These are phyloP conservation scores for Paecilomyces sp. DNA, from an alignment of 2,329 filamentous ascomycete genomes.

Conservation along the genomic window DNA sequence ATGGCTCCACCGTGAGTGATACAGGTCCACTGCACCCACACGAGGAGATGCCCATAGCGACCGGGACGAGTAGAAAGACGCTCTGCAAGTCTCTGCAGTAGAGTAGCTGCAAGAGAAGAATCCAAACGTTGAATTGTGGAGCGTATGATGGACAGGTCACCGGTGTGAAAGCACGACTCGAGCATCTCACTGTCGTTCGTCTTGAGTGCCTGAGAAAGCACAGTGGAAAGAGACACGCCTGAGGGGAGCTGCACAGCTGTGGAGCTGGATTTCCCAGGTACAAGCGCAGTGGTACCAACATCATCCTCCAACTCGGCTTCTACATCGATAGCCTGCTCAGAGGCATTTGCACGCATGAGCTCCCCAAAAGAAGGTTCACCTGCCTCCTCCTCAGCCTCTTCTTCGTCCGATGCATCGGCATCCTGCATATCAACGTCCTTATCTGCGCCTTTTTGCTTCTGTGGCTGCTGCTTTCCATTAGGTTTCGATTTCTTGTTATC, in stretches of 20 bases:
- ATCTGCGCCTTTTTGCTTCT: conserved; percentile 6
- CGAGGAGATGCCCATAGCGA: conserved; percentile 80
- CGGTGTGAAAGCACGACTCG: conserved; percentile 82
- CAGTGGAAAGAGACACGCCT: conserved; percentile 77
- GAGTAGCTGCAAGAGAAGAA: conserved; percentile 68
- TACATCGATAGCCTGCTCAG: conserved; percentile 67
- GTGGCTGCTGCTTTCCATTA: background rate
- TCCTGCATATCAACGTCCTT: conserved; percentile 37
- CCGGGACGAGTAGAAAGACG: conserved; percentile 81
- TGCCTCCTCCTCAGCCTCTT: conserved; percentile 33
- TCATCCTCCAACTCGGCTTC: conserved; percentile 41
- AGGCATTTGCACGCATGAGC: conserved; percentile 61
- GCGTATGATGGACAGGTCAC: conserved; percentile 68
- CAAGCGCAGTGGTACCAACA: conserved; percentile 36
- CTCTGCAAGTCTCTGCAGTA: conserved; percentile 79
- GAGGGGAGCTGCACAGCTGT: conserved; percentile 54
- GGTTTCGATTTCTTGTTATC: background rate
- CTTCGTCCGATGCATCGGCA: conserved; percentile 12
- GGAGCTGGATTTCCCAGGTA: conserved; percentile 38
- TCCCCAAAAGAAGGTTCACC: conserved; percentile 76
- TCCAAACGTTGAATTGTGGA: conserved; percentile 87
- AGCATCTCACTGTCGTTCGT: conserved; percentile 87
- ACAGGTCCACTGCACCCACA: conserved; percentile 94
- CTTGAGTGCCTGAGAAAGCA: conserved; percentile 86
- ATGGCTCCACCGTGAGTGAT: conserved; percentile 88